phyloP scores from a whole-genome alignment of 1,284 basidiomycete species.

The Bondarzewia mesenterica region DNA sequence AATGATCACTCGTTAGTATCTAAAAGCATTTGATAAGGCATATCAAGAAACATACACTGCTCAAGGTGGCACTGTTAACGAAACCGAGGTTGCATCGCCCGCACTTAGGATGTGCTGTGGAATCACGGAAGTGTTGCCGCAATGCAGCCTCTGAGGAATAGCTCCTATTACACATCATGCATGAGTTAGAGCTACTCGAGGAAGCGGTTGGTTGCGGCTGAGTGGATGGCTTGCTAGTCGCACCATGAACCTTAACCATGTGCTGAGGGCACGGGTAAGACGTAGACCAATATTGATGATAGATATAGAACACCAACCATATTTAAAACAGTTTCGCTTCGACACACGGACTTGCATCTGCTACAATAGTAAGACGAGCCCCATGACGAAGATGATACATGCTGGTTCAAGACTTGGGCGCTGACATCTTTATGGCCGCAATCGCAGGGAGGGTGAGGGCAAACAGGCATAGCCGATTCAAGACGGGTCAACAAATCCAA shows the following conservation, averaged over 20 bases:
- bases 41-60: slow-evolving; percentile 8
- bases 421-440: slow-evolving; percentile 11
- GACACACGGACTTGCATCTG: slow-evolving; percentile 12
- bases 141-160: slow-evolving; percentile 3
- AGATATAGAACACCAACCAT: slow-evolving; percentile 3
- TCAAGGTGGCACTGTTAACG: slow-evolving; percentile 3
- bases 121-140: slow-evolving; percentile 12
- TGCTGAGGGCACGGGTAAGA: slow-evolving; percentile 8
- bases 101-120: slow-evolving; percentile 11
- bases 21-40: too few relatives aligned
- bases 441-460: slow-evolving; percentile 11
- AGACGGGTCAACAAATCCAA: background rate
- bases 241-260: slow-evolving; percentile 9
- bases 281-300: background rate
- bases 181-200: background rate
- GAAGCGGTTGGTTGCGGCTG: background rate
- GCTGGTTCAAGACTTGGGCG: slow-evolving; percentile 4
- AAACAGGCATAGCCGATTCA: slow-evolving; percentile 8
- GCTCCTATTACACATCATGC: slow-evolving; percentile 5
- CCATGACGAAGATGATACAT: slow-evolving; percentile 12
- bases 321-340: slow-evolving; percentile 4
- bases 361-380: slow-evolving; percentile 8
- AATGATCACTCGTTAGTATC: background rate
- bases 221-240: background rate
- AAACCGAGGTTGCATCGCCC: slow-evolving; percentile 12